Evolutionary conservation across 2,329 filamentous ascomycete species (phyloP).

Genomic region (Calonectria naviculata): DNA sequence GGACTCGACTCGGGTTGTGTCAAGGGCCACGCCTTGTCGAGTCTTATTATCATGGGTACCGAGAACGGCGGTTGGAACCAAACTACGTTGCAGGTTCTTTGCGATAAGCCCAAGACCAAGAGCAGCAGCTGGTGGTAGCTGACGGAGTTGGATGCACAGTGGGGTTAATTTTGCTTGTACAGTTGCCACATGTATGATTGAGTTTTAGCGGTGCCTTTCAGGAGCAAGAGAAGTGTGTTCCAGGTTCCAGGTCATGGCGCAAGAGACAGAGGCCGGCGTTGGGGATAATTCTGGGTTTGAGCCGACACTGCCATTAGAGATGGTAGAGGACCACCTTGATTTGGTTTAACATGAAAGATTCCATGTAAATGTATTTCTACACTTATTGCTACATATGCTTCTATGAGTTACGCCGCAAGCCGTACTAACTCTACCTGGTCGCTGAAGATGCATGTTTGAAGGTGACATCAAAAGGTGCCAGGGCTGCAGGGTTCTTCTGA

Average conservation of each 20-base stretch:
- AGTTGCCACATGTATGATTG: background rate
- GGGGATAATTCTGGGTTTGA: background rate
- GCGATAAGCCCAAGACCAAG: constrained; percentile 40
- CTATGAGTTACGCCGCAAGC: background rate
- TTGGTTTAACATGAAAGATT: background rate
- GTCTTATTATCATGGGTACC: constrained; percentile 75
- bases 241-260: background rate
- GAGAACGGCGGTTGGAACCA: constrained; percentile 47
- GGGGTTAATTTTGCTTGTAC: background rate
- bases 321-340: background rate
- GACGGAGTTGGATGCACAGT: background rate
- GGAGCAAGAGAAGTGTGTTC: background rate
- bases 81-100: constrained; percentile 54
- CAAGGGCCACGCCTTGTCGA: constrained; percentile 79
- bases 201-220: background rate
- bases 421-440: background rate
- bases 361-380: constrained; percentile 1
- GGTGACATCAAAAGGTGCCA: too few relatives aligned
- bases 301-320: background rate
- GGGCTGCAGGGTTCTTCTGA: background rate
- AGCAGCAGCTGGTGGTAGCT: constrained; percentile 30
- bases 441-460: background rate
- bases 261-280: constrained; percentile 6
- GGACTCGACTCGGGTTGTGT: constrained; percentile 90
- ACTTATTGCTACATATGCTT: background rate